phyloP scores from a whole-genome alignment of 2,329 filamentous ascomycete species.

The Polytolypa hystricis region DNA sequence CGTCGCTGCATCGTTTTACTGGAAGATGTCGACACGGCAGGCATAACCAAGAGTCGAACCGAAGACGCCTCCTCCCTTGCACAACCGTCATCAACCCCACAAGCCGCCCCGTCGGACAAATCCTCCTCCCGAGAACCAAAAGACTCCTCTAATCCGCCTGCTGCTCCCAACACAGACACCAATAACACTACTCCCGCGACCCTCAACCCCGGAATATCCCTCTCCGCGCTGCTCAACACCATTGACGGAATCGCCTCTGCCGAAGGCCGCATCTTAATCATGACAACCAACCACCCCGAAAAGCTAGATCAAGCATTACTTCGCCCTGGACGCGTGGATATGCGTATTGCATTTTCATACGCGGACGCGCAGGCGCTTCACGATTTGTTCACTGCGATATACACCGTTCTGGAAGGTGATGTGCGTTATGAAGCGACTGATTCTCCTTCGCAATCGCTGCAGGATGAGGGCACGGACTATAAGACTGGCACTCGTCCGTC shows the following conservation, averaged over 20 bases:
- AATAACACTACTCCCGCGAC: constrained; percentile 13
- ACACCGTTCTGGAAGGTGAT: constrained; percentile 23
- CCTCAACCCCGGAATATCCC: constrained; percentile 40
- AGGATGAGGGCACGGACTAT: not conserved
- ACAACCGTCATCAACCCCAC: constrained; percentile 7
- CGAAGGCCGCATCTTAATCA: constrained; percentile 62
- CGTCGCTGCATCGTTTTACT: constrained; percentile 61
- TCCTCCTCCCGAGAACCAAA: constrained; percentile 10
- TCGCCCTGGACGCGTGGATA: constrained; percentile 56
- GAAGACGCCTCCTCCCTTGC: constrained; percentile 28
- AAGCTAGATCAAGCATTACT: constrained; percentile 54
- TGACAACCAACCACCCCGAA: constrained; percentile 60
- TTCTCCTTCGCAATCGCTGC: not conserved
- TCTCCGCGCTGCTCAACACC: constrained; percentile 58
- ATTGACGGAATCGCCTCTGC: constrained; percentile 59
- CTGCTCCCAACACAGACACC: constrained; percentile 6
- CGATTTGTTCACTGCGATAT: constrained; percentile 32
- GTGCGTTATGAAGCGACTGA: too few relatives aligned
- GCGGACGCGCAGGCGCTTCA: constrained; percentile 25
- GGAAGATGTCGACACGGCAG: constrained; percentile 66
- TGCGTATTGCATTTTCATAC: constrained; percentile 47
- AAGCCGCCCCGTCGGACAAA: constrained; percentile 13
- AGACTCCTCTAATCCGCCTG: constrained; percentile 9
- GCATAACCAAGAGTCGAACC: constrained; percentile 47
- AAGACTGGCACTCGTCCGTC: not conserved